These are phyloP conservation scores for Podila verticillata DNA, from an alignment of 192 early-diverging fungal species.

Conservation along the genomic window DNA sequence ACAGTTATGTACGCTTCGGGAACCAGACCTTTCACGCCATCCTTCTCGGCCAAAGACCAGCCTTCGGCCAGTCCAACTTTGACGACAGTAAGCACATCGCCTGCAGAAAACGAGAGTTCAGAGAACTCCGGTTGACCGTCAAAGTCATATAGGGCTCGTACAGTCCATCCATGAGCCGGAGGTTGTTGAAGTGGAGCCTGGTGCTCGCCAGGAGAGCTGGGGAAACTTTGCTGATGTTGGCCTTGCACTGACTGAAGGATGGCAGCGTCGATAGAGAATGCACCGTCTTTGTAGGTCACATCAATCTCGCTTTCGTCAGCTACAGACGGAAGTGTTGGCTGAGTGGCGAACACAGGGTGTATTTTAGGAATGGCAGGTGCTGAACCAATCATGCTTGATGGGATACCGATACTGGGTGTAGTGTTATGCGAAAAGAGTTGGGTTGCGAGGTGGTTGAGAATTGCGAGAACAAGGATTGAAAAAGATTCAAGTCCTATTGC, in stretches of 20 bases:
- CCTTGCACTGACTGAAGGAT: slow-evolving; percentile 10
- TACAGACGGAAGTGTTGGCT: slow-evolving; percentile 14
- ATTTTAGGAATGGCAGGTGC: slow-evolving; percentile 48
- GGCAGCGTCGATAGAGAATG: slow-evolving; percentile 28
- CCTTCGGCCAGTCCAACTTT: slow-evolving; percentile 53
- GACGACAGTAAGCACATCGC: slow-evolving; percentile 50
- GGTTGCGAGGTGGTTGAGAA: background rate
- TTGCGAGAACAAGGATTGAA: no score
- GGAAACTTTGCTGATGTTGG: slow-evolving; percentile 3
- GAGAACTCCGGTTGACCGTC: slow-evolving; percentile 50
- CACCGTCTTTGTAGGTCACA: slow-evolving; percentile 40
- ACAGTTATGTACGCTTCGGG: slow-evolving; percentile 56
- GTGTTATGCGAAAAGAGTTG: background rate
- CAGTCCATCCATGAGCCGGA: slow-evolving; percentile 50
- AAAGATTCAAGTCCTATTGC: no score
- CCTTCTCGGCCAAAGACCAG: slow-evolving; percentile 56
- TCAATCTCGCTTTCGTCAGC: slow-evolving; percentile 14
- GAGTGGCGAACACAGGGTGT: slow-evolving; percentile 39
- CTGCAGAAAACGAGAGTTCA: slow-evolving; percentile 52
- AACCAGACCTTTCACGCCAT: slow-evolving; percentile 51
- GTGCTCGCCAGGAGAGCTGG: background rate
- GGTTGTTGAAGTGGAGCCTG: slow-evolving; percentile 24
- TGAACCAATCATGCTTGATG: slow-evolving; percentile 28
- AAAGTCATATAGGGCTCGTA: slow-evolving; percentile 54
- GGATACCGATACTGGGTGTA: background rate